Conservation (phyloP, 23 red algal species). For the Gracilaria vermiculophylla region DNA sequence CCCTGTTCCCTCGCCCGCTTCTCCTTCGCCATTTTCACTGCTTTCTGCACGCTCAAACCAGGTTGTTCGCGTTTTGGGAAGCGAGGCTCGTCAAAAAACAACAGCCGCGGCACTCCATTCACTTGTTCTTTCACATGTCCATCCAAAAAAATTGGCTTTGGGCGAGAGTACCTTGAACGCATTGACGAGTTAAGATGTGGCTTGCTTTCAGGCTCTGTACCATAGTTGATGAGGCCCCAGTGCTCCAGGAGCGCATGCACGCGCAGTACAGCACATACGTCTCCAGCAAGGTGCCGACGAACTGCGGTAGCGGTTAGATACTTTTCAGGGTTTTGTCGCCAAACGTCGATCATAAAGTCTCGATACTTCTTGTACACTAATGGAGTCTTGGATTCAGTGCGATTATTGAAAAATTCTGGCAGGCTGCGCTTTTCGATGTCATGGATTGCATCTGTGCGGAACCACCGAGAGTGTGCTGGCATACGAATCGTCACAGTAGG, state of each 20-base stretch:
- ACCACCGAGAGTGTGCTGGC: slow-evolving; percentile 90
- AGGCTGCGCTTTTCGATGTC: slow-evolving; percentile 85
- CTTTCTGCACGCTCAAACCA: slow-evolving; percentile 29
- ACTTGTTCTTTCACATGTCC: slow-evolving; percentile 36
- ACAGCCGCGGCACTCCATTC: slow-evolving; percentile 68
- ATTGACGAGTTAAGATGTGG: slow-evolving; percentile 51
- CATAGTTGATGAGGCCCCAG: slow-evolving; percentile 98
- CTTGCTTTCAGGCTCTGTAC: slow-evolving; percentile 78
- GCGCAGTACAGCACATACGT: slow-evolving; percentile 90
- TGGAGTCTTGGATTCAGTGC: slow-evolving; percentile 84
- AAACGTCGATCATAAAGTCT: slow-evolving; percentile 93
- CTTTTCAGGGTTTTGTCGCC: slow-evolving; percentile 77
- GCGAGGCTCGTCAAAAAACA: slow-evolving; percentile 89
- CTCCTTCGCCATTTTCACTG: slow-evolving; percentile 43
- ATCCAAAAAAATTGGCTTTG: slow-evolving; percentile 47
- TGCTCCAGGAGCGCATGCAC: slow-evolving; percentile 98
- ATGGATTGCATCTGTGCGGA: slow-evolving; percentile 84
- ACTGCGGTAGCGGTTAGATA: slow-evolving; percentile 87
- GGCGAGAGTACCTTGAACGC: slow-evolving; percentile 29
- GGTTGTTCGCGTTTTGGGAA: slow-evolving; percentile 39
- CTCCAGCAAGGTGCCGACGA: slow-evolving; percentile 87
- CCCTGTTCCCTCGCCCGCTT: slow-evolving; percentile 20
- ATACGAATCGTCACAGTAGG: slow-evolving; percentile 68
- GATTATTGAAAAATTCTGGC: slow-evolving; percentile 88
- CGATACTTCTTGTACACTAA: slow-evolving; percentile 89